These are phyloP conservation scores for Pythium oligandrum DNA, from an alignment of 352 stramenopile species.

Conservation along the genomic window DNA sequence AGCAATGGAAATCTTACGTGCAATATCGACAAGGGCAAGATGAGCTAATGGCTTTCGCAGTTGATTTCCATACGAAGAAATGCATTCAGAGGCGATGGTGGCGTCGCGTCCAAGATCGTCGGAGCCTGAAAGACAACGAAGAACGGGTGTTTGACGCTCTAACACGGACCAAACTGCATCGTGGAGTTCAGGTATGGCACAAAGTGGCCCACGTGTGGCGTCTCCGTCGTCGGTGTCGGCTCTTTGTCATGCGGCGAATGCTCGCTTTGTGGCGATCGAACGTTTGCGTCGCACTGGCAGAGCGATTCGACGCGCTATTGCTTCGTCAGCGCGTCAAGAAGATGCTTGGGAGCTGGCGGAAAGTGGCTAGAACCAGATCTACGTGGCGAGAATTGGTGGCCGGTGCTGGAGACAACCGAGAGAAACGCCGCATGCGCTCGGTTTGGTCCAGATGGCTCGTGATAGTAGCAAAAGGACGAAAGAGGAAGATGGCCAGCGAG, in stretches of 20 bases:
- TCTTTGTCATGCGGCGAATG: conserved; percentile 37
- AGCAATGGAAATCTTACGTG: conserved; percentile 1
- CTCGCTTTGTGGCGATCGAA: conserved; percentile 26
- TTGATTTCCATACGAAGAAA: conserved; percentile 1
- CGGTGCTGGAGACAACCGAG: not conserved
- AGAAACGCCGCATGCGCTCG: not conserved
- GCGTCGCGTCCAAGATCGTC: not conserved
- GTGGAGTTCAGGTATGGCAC: conserved; percentile 21
- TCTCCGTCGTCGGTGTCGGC: conserved; percentile 13
- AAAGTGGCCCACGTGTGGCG: not conserved
- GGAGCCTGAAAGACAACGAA: not conserved
- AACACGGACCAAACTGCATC: not conserved
- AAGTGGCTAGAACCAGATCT: not conserved
- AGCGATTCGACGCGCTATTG: conserved; percentile 27
- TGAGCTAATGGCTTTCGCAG: conserved; percentile 1
- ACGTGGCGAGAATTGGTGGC: not conserved
- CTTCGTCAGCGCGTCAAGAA: conserved; percentile 18
- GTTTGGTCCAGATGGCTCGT: conserved; percentile 7
- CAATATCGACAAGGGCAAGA: not conserved
- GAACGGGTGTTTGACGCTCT: not conserved
- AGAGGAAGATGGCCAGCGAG: not conserved
- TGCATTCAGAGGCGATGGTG: conserved; percentile 11
- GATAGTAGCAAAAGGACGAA: not conserved
- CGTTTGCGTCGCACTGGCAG: conserved; percentile 24
- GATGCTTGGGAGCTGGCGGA: conserved; percentile 20